Evolutionary conservation across 441 rosid species (phyloP), one percentile per base, ranked within the genome.

Genomic region (Adansonia grandidieri): DNA sequence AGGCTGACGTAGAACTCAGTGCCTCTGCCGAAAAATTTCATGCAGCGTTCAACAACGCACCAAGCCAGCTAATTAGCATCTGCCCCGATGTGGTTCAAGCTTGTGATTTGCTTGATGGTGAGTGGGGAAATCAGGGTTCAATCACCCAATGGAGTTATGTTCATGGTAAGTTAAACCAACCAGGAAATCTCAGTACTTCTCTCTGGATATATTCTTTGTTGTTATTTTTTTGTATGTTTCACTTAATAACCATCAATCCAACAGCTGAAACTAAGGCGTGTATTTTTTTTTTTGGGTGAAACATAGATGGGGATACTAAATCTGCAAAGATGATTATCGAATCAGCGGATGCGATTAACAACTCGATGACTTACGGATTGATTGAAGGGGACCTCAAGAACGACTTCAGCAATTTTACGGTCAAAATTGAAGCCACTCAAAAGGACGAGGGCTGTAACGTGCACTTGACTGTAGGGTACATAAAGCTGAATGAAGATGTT

Each of bases 91-190:
- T 80, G 32, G 7, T 87, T 7, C 79, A 70, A 7, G 62, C 77
- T 6, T 50, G 64, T 56, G 78, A 84, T 2, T 44, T 87, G 4
- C 87, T 79, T 48, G 79, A 80, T n/a, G 89, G 90, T 7, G 79
- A 87, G 3, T 89, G 83, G 82, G 88, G 89, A 2, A 77, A 24
- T 6, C 32, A 9, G 9, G 88, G 87, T 19, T 20, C 83, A 28
- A 62, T 85, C 10, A 9, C 84, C 76, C 17, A 2, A 69, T 86
- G 88, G 88, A 80, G 54, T 65, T 89, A 84, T 40, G 67, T 61
- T 4, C 86, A 78, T 51, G 88, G 92, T 89, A 80, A 69, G 58
- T 9, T 15, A 6, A 44, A 48, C 22, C 28, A 47, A 8, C 11
- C 62, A 2, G 4, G 4, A 19, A 19, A 8, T 57, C 14, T 50